phyloP scores from a whole-genome alignment of 2,329 filamentous ascomycete genomes.

The Sclerotinia glacialis region DNA sequence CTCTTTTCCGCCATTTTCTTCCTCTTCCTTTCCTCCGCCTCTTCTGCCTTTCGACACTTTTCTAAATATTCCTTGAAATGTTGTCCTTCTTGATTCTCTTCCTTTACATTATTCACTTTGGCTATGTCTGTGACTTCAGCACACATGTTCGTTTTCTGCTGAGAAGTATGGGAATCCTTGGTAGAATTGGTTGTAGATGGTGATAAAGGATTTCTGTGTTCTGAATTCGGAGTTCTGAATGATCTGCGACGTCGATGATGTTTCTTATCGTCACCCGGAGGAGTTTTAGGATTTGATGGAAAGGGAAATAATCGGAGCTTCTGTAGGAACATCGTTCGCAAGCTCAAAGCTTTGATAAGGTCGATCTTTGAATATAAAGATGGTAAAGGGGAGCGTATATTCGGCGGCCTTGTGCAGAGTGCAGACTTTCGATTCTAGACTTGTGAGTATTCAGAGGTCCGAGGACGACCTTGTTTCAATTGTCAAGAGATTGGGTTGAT shows the following conservation, averaged over 20 bases:
- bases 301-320: slow-evolving; percentile 19
- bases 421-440: not conserved
- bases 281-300: not conserved
- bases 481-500: not conserved
- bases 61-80: slow-evolving; percentile 20
- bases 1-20: slow-evolving; percentile 43
- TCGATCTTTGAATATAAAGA: not conserved
- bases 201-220: slow-evolving; percentile 17
- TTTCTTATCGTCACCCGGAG: not conserved
- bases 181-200: slow-evolving; percentile 17
- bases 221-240: not conserved
- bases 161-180: not conserved
- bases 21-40: slow-evolving; percentile 27
- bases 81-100: slow-evolving; percentile 5
- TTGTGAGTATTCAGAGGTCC: not conserved
- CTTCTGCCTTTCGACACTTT: slow-evolving; percentile 17
- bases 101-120: not conserved
- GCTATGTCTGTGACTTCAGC: not conserved
- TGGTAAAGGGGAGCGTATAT: not conserved
- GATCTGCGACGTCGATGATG: not conserved
- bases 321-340: slow-evolving; percentile 4
- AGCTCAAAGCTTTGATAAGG: not conserved
- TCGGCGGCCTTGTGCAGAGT: not conserved
- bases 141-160: not conserved
- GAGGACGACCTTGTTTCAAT: not conserved